phyloP scores from a whole-genome alignment of 495 filamentous ascomycete genomes.

The Alectoria sarmentosa region DNA sequence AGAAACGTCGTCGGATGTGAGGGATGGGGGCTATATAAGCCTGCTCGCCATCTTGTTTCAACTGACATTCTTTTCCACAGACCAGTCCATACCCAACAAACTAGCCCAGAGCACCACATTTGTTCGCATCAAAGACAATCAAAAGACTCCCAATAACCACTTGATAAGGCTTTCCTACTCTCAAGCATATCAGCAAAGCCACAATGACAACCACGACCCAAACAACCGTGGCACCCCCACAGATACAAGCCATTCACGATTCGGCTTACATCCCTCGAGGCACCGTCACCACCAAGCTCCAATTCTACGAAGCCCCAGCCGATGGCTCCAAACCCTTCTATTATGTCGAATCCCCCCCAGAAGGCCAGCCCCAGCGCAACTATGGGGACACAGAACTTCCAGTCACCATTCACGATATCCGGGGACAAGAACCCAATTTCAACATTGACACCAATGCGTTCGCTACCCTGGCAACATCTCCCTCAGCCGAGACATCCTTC shows the following conservation, averaged over 20 bases:
- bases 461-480: constrained; percentile 43
- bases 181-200: neutral
- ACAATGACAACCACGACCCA: constrained; percentile 26
- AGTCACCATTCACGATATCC: constrained; percentile 59
- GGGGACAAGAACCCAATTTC: constrained; percentile 54
- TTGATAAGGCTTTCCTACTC: neutral
- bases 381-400: constrained; percentile 37
- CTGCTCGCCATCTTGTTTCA: neutral
- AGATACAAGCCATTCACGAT: constrained; percentile 13
- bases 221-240: constrained; percentile 17
- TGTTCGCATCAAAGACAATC: neutral
- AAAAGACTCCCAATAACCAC: neutral
- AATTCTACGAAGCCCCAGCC: constrained; percentile 60
- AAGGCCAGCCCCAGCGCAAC: constrained; percentile 56
- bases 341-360: constrained; percentile 59
- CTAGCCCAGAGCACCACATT: neutral
- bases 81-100: neutral
- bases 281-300: constrained; percentile 53
- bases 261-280: constrained; percentile 52
- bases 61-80: neutral
- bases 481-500: constrained; percentile 48
- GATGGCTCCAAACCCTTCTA: constrained; percentile 61
- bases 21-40: neutral
- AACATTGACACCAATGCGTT: constrained; percentile 70
- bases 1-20: neutral